These are phyloP conservation scores for Yamadazyma paraphyllophila DNA, from an alignment of 805 yeast species.

Conservation along the genomic window DNA sequence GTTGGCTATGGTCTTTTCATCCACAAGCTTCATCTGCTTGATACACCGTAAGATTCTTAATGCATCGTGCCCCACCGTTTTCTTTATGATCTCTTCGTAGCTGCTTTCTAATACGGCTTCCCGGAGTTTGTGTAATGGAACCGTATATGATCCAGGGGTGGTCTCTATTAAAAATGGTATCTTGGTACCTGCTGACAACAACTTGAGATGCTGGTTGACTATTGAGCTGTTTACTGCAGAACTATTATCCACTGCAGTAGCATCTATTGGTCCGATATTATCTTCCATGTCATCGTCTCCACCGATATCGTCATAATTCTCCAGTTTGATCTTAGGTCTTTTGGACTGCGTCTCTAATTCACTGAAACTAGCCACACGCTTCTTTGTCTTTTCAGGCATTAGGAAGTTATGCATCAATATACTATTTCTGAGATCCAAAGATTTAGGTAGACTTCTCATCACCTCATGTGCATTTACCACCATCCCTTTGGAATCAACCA, in stretches of 20 bases:
- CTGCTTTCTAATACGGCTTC: constrained; percentile 46
- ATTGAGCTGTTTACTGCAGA: constrained; percentile 29
- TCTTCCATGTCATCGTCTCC: constrained; percentile 5
- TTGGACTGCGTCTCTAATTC: constrained; percentile 17
- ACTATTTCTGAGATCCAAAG: constrained; percentile 45
- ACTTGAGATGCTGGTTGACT: constrained; percentile 65
- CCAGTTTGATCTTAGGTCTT: constrained; percentile 25
- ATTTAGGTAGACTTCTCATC: constrained; percentile 35
- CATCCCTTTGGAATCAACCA: constrained; percentile 34
- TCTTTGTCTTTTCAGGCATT: constrained; percentile 29
- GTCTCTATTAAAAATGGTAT: constrained; percentile 60
- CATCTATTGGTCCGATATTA: constrained; percentile 9
- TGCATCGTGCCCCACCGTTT: constrained; percentile 64
- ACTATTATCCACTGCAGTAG: constrained; percentile 21
- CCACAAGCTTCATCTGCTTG: constrained; percentile 65
- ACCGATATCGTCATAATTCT: constrained; percentile 10
- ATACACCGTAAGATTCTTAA: constrained; percentile 77
- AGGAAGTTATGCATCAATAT: constrained; percentile 41
- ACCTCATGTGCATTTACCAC: constrained; percentile 35
- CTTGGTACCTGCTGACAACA: constrained; percentile 51
- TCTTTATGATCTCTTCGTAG: constrained; percentile 56
- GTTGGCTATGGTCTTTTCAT: constrained; percentile 80
- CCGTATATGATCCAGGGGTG: constrained; percentile 55
- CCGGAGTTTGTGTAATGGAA: constrained; percentile 57
- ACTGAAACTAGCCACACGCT: constrained; percentile 16